phyloP scores from a whole-genome alignment of 768 basidiomycete species.

The Amanita pallidorosea region DNA sequence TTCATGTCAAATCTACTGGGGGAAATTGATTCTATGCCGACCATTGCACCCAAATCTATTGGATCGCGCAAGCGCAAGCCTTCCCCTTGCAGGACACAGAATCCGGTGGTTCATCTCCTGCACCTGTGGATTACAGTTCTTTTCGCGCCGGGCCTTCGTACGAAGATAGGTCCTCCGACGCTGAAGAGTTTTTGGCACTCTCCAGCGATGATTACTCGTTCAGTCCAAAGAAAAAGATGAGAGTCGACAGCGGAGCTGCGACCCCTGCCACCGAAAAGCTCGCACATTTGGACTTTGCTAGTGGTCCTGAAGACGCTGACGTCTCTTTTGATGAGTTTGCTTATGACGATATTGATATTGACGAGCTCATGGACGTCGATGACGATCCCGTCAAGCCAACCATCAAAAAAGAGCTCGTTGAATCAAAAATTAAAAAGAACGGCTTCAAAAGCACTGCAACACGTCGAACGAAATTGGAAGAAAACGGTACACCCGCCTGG shows the following conservation, averaged over 20 bases:
- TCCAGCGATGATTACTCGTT: conserved; percentile 53
- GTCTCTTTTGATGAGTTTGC: conserved; percentile 24
- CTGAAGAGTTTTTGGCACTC: conserved; percentile 21
- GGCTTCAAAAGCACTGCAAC: conserved; percentile 7
- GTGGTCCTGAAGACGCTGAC: conserved; percentile 35
- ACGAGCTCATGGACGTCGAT: conserved; percentile 52
- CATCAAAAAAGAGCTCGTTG: conserved; percentile 20
- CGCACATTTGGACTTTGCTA: conserved; percentile 47
- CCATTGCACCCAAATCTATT: conserved; percentile 17
- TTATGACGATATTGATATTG: conserved; percentile 49
- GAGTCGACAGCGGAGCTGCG: conserved; percentile 31
- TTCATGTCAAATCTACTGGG: conserved; percentile 82
- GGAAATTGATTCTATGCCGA: conserved; percentile 44
- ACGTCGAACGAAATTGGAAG: conserved; percentile 29
- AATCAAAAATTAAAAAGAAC: conserved; percentile 16
- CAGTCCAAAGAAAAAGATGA: conserved; percentile 64
- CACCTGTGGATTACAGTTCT: conserved; percentile 15
- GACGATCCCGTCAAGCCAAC: conserved; percentile 25
- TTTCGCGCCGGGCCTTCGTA: conserved; percentile 24
- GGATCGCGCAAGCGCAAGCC: conserved; percentile 59
- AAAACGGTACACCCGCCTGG: conserved; percentile 49
- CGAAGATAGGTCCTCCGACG: conserved; percentile 36
- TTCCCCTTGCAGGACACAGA: conserved; percentile 33
- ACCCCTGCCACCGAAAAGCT: conserved; percentile 49
- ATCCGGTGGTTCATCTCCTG: conserved; percentile 25